Conservation (phyloP, 352 stramenopile species). For the Globisporangium alternatum region DNA sequence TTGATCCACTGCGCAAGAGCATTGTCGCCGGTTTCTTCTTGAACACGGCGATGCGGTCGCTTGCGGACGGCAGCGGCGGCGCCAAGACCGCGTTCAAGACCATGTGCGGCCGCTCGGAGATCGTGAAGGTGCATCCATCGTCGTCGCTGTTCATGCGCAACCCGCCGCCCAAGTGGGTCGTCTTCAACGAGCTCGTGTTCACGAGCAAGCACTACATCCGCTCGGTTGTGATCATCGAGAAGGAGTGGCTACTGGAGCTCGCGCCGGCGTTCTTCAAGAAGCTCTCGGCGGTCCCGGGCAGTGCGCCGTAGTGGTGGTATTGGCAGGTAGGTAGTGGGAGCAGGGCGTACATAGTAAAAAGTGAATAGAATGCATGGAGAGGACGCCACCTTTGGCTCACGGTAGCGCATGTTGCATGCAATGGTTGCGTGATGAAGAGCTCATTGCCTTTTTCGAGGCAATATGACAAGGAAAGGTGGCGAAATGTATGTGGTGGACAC, state of each 20-base stretch:
- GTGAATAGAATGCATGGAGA: constrained; percentile 12
- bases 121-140: constrained; percentile 88
- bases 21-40: constrained; percentile 88
- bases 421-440: background rate
- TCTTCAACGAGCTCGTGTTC: constrained; percentile 90
- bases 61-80: constrained; percentile 47
- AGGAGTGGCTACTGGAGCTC: constrained; percentile 85
- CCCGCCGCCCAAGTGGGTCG: constrained; percentile 77
- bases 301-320: constrained; percentile 6
- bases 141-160: constrained; percentile 89
- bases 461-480: background rate
- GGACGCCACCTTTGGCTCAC: background rate
- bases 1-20: constrained; percentile 83
- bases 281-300: constrained; percentile 25
- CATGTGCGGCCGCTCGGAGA: constrained; percentile 76
- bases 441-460: constrained; percentile 2
- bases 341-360: background rate
- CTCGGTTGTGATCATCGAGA: constrained; percentile 84
- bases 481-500: constrained; percentile 13
- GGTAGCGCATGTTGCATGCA: background rate
- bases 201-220: constrained; percentile 92
- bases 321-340: background rate
- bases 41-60: constrained; percentile 86
- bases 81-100: constrained; percentile 87
- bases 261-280: constrained; percentile 84